phyloP scores from a whole-genome alignment of 2,329 filamentous ascomycete species.

The Raffaelea arxii region DNA sequence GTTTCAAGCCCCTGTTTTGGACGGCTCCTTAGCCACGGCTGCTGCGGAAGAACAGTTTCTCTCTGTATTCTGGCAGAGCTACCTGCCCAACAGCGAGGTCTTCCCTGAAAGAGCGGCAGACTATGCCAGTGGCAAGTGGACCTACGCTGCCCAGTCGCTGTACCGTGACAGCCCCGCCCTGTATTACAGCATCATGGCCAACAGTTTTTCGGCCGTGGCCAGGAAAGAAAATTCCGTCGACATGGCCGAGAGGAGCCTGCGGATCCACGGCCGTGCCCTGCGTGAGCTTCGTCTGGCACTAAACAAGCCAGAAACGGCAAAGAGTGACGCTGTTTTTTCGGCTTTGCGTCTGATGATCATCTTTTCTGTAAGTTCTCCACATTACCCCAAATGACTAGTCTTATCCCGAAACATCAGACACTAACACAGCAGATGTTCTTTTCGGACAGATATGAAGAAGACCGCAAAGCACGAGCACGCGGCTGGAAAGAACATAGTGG shows the following conservation, averaged over 20 bases:
- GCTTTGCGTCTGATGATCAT: constrained; percentile 15
- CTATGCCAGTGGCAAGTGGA: constrained; percentile 13
- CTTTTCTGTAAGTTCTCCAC: constrained; percentile 12
- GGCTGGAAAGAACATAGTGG: constrained; percentile 13
- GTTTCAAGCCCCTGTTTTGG: too few relatives aligned
- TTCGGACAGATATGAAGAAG: constrained; percentile 11
- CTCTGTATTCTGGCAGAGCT: constrained; percentile 12
- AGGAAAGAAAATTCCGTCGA: constrained; percentile 5
- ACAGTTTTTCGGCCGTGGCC: constrained; percentile 10
- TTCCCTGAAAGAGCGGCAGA: constrained; percentile 7
- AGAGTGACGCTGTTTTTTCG: constrained; percentile 13
- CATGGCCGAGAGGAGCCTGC: constrained; percentile 12
- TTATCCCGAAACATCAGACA: too few relatives aligned
- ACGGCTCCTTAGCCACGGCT: too few relatives aligned
- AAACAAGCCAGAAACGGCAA: constrained; percentile 5
- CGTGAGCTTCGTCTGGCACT: constrained; percentile 11
- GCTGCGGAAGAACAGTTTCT: constrained; percentile 9
- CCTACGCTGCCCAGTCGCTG: constrained; percentile 11
- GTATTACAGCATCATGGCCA: constrained; percentile 11
- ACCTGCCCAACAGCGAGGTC: constrained; percentile 12
- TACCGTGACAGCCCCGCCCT: constrained; percentile 12
- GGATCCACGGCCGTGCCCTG: constrained; percentile 13
- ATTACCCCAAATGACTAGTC: too few relatives aligned
- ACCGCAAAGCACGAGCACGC: constrained; percentile 10
- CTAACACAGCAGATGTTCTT: constrained; percentile 15